phyloP scores from a whole-genome alignment of 768 basidiomycete species.

The Suillus spraguei region DNA sequence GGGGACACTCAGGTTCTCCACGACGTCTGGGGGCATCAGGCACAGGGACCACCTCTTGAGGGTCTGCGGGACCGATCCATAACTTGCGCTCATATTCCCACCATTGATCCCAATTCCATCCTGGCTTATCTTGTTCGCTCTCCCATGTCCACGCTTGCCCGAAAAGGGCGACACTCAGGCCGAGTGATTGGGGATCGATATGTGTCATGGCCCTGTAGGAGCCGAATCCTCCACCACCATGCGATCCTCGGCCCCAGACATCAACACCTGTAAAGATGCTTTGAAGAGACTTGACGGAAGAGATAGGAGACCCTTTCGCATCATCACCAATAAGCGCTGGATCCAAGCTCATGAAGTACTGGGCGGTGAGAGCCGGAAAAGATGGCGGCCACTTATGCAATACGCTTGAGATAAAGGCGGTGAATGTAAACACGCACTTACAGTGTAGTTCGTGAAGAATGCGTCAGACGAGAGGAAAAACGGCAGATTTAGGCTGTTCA shows the following conservation, averaged over 20 bases:
- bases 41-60: constrained; percentile 43
- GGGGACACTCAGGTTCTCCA: constrained; percentile 46
- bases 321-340: constrained; percentile 33
- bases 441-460: constrained; percentile 82
- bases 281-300: constrained; percentile 43
- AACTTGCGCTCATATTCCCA: constrained; percentile 71
- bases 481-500: constrained; percentile 70
- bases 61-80: constrained; percentile 63
- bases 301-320: neutral
- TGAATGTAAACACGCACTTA: constrained; percentile 33
- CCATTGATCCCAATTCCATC: constrained; percentile 69
- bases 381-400: constrained; percentile 55
- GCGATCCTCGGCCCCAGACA: constrained; percentile 78
- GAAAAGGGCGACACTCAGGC: constrained; percentile 78
- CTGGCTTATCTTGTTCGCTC: constrained; percentile 57
- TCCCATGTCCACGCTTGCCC: constrained; percentile 89
- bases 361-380: constrained; percentile 51
- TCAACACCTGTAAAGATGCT: constrained; percentile 77
- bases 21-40: constrained; percentile 39
- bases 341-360: constrained; percentile 59
- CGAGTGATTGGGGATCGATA: constrained; percentile 57
- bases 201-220: constrained; percentile 67
- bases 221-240: constrained; percentile 74
- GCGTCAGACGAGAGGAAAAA: constrained; percentile 75
- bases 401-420: constrained; percentile 8